These are phyloP conservation scores for Monosporozyma aquatica DNA, from an alignment of 805 yeast species.

Conservation along the genomic window DNA sequence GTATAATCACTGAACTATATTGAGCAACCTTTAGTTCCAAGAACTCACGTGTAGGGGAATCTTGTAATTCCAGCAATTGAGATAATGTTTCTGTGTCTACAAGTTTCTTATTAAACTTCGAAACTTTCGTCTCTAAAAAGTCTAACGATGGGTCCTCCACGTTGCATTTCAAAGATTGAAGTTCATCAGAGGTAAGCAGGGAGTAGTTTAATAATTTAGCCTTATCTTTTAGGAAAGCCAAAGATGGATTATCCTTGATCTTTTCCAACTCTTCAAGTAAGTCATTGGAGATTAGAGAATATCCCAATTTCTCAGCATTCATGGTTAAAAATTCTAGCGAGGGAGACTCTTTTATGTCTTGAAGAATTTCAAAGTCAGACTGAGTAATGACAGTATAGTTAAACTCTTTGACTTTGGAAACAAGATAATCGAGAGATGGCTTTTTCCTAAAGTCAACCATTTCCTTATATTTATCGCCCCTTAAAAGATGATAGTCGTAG, in stretches of 20 bases:
- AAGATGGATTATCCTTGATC: background rate
- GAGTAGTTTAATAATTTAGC: background rate
- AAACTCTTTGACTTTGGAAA: background rate
- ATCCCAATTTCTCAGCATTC: background rate
- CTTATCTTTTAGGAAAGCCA: constrained; percentile 1
- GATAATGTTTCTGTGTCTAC: no score
- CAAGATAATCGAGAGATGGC: background rate
- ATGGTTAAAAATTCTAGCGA: constrained; percentile 7
- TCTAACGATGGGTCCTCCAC: constrained; percentile 5
- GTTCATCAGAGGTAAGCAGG: background rate
- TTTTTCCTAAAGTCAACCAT: no score
- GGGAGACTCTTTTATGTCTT: constrained; percentile 8
- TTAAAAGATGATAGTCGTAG: no score
- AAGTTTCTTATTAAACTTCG: no score
- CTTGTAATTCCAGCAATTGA: no score
- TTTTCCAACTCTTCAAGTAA: background rate
- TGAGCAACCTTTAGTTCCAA: constrained; percentile 16
- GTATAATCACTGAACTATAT: background rate
- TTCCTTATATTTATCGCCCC: no score
- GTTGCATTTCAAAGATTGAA: background rate
- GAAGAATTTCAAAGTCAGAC: background rate
- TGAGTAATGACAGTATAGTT: background rate
- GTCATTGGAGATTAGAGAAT: background rate
- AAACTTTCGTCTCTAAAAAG: constrained; percentile 6
- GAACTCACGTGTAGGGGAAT: constrained; percentile 17